These are phyloP conservation scores for Cordyceps militaris DNA, from an alignment of 2,329 filamentous ascomycete species.

Conservation along the genomic window DNA sequence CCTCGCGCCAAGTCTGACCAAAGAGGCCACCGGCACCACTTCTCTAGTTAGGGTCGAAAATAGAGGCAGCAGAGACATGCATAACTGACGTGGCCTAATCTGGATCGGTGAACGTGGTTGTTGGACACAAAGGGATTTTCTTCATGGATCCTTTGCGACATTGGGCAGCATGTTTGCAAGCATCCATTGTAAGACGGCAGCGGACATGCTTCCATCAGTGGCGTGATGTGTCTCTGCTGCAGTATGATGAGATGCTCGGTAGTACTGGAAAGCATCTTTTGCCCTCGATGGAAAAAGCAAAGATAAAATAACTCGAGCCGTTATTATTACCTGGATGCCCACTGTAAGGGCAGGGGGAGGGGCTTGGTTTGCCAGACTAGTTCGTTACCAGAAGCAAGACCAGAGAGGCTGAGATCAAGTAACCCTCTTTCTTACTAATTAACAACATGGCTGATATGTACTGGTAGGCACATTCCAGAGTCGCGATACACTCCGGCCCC, in stretches of 20 bases:
- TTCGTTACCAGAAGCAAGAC: too few relatives aligned
- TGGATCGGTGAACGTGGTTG: not conserved
- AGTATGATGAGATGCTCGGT: not conserved
- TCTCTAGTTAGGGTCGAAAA: not conserved
- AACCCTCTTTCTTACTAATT: not conserved
- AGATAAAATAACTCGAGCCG: not conserved
- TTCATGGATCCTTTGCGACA: not conserved
- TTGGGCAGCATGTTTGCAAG: not conserved
- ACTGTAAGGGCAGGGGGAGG: too few relatives aligned
- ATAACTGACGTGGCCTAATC: not conserved
- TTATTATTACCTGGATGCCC: too few relatives aligned
- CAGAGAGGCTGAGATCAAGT: not conserved
- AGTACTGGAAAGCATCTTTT: not conserved
- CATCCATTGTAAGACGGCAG: not conserved
- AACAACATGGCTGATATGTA: not conserved
- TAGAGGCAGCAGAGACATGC: not conserved
- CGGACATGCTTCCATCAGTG: not conserved
- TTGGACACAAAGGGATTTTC: too few relatives aligned
- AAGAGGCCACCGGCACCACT: not conserved
- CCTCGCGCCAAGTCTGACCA: not conserved
- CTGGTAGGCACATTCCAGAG: not conserved
- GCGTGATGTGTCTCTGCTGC: not conserved
- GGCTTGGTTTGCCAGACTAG: not conserved
- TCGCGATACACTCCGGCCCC: not conserved
- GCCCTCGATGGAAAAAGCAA: not conserved